A percentile compares a stretch with the other conserved stretches of the same genome.
Conservation (phyloP, 2,329 filamentous ascomycete species). For the Cercospora sp. region DNA sequence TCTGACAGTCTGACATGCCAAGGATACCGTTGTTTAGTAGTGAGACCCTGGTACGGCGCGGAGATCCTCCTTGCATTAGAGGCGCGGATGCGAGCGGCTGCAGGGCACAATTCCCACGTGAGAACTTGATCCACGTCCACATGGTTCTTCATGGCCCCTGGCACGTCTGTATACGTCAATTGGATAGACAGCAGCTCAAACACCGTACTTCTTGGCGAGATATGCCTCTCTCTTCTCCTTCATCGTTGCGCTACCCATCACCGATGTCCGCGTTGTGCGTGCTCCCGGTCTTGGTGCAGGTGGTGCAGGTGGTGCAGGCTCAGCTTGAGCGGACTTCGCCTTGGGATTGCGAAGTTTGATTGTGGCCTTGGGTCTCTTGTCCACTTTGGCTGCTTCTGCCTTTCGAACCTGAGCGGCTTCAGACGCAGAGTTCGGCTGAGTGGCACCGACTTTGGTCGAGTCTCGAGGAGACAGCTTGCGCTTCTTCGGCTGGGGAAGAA, state of each 20-base stretch:
- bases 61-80: neutral
- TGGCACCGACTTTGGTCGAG: neutral
- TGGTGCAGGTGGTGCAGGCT: neutral
- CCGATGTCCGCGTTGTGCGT: neutral
- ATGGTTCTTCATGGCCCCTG: neutral
- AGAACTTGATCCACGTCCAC: neutral
- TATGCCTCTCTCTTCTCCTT: conserved; percentile 1
- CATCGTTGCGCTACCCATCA: neutral
- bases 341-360: neutral
- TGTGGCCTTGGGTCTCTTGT: neutral
- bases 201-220: neutral
- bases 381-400: neutral
- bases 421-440: neutral
- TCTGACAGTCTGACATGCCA: too few species aligned
- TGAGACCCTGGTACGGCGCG: neutral
- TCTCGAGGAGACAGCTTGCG: neutral
- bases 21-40: too few species aligned
- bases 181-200: neutral
- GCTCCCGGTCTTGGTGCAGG: neutral
- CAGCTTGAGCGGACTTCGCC: neutral
- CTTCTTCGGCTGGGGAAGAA: neutral
- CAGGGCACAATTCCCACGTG: neutral
- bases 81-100: neutral
- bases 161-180: neutral
- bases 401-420: neutral